phyloP scores from a whole-genome alignment of 2,329 filamentous ascomycete species.

The Fusarium sambucinum region DNA sequence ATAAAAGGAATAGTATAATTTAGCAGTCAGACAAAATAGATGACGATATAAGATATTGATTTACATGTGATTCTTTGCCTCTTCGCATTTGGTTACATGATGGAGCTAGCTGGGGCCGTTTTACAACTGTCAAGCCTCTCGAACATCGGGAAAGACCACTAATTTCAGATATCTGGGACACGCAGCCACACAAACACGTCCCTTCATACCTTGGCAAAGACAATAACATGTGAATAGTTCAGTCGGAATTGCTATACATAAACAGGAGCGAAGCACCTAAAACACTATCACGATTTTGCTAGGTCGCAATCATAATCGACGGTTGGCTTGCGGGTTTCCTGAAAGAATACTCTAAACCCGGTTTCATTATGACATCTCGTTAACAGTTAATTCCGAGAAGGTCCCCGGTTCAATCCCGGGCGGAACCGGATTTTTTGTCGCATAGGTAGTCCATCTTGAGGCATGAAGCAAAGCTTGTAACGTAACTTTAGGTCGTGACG shows the following conservation, averaged over 20 bases:
- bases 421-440: conserved; percentile 7
- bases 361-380: conserved; percentile 29
- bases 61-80: conserved; percentile 42
- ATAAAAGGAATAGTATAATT: conserved; percentile 17
- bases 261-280: neutral
- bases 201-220: conserved; percentile 8
- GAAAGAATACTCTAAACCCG: conserved; percentile 3
- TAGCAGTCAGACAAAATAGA: conserved; percentile 13
- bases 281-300: neutral
- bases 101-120: neutral
- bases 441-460: neutral
- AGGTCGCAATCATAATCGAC: rapidly evolving
- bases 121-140: neutral
- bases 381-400: conserved; percentile 24
- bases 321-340: rapidly evolving
- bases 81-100: neutral
- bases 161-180: conserved; percentile 30
- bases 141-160: neutral
- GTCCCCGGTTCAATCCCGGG: conserved; percentile 27
- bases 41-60: conserved; percentile 42
- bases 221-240: neutral
- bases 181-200: conserved; percentile 10
- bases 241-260: neutral
- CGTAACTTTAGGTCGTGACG: neutral
- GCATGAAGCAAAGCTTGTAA: conserved; percentile 7